Evolutionary conservation across 768 basidiomycete species (phyloP), one percentile per base, ranked within the genome.

Genomic region (Cantharellus anzutake): DNA sequence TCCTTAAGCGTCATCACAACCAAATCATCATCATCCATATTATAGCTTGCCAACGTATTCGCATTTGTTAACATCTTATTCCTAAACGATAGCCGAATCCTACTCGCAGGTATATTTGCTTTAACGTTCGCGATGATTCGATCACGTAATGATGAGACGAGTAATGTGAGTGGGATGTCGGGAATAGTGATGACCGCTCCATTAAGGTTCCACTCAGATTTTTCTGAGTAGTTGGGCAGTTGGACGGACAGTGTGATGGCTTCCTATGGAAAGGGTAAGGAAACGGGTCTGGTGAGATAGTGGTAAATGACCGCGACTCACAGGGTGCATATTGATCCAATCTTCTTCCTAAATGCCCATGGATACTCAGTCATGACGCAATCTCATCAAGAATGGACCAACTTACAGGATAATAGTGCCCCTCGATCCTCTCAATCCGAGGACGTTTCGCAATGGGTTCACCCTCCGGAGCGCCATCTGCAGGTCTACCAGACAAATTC

Each of bases 171-270:
- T 5, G 90, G 86, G 40, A 97, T 71, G 60, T 96, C 90, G 1
- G 81, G 77, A 60, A 99, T 76, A 5, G 80, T 81, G 61, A 92
- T 80, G 44, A 81, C 72, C 58, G 75, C 76, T 0, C 92, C 93
- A 66, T 94, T 81, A 59, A 96, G 74, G 67, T 94, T 92, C 88
- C 87, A 94, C 70, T 94, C 93, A 0, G 92, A 84, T 68, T 87
- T 91, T 41, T 82, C 80, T 1, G 83, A 72, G 65, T 92, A 83
- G 58, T 73, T 76, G 1, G 94, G 92, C 63, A 99, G 74, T 68
- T 93, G 89, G 2, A 98, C 75, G 41, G 77, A 76, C 52, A 99
- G 76, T 35, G 84, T 83, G 66, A 98, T 88, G 7, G 94, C 86
- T 65, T 93, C 84, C 82, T 84, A 63, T 57, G 29, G 39, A 51